These are phyloP conservation scores for Podospora anserina DNA, from an alignment of 495 filamentous ascomycete species.

Conservation along the genomic window DNA sequence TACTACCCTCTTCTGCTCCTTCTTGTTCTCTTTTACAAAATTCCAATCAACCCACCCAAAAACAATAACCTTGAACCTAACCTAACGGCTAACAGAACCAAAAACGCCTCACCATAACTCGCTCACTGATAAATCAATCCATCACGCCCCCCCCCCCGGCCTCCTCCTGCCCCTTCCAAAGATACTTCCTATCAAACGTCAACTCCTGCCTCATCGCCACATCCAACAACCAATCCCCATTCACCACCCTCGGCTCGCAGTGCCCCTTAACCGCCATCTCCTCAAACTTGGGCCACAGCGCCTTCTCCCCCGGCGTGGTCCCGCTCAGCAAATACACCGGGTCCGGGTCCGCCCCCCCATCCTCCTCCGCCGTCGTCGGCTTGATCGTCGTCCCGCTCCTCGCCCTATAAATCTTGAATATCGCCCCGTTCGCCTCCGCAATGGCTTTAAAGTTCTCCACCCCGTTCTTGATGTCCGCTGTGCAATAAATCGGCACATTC, in stretches of 20 bases:
- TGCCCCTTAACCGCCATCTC: slow-evolving; percentile 68
- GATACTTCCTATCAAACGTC: slow-evolving; percentile 60
- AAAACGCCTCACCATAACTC: background rate
- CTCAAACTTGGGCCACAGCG: slow-evolving; percentile 76
- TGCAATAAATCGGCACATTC: slow-evolving; percentile 74
- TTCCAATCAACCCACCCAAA: background rate
- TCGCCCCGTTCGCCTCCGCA: slow-evolving; percentile 82
- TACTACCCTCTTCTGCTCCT: too few relatives aligned
- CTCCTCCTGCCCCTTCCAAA: slow-evolving; percentile 15
- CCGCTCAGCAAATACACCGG: slow-evolving; percentile 77
- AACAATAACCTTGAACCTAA: background rate
- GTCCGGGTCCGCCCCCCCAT: slow-evolving; percentile 55
- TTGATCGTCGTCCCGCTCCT: slow-evolving; percentile 58
- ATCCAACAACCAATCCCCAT: slow-evolving; percentile 83
- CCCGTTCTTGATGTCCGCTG: slow-evolving; percentile 71
- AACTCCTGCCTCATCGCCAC: slow-evolving; percentile 82
- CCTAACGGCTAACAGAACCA: background rate
- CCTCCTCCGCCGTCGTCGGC: slow-evolving; percentile 55
- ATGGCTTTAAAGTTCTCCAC: slow-evolving; percentile 80
- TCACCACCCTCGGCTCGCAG: slow-evolving; percentile 72
- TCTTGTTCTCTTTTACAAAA: too few relatives aligned
- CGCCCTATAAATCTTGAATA: slow-evolving; percentile 73
- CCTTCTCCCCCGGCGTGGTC: slow-evolving; percentile 58
- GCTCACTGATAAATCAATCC: background rate
- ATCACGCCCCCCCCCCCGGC: background rate